phyloP scores from a whole-genome alignment of 1,139 yeast species.

The Pichia sp. region DNA sequence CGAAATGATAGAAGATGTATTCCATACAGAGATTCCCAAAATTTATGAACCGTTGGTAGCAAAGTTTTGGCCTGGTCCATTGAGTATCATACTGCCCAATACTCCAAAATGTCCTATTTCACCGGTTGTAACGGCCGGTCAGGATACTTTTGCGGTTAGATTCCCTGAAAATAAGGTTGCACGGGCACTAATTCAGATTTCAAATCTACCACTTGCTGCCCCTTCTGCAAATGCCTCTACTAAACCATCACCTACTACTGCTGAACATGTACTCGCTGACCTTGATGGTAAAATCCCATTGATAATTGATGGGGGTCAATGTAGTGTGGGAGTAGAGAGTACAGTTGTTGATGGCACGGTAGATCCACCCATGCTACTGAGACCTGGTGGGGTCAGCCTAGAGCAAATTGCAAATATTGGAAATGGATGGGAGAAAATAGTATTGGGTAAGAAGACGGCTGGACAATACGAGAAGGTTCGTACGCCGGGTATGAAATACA shows the following conservation, averaged over 20 bases:
- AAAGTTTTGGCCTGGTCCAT: slow-evolving; percentile 93
- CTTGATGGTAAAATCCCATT: slow-evolving; percentile 75
- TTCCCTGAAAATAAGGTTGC: slow-evolving; percentile 87
- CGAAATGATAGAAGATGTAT: slow-evolving; percentile 59
- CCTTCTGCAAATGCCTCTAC: slow-evolving; percentile 98
- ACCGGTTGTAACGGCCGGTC: slow-evolving; percentile 75
- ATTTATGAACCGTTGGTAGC: slow-evolving; percentile 60
- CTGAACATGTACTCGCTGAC: slow-evolving; percentile 80
- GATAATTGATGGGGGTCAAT: slow-evolving; percentile 85
- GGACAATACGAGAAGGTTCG: slow-evolving; percentile 67
- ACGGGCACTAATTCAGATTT: slow-evolving; percentile 79
- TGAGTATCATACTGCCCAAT: slow-evolving; percentile 79
- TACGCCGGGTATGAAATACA: slow-evolving; percentile 97
- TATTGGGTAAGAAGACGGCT: slow-evolving; percentile 64
- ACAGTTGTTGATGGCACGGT: slow-evolving; percentile 90
- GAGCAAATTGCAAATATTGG: slow-evolving; percentile 67
- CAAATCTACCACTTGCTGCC: slow-evolving; percentile 91
- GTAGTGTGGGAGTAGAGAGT: slow-evolving; percentile 89
- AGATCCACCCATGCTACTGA: slow-evolving; percentile 75
- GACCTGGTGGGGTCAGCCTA: slow-evolving; percentile 90
- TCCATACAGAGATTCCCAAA: slow-evolving; percentile 53
- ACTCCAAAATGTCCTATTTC: slow-evolving; percentile 51
- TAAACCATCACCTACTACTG: slow-evolving; percentile 87
- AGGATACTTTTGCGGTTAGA: slow-evolving; percentile 85
- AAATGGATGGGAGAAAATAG: slow-evolving; percentile 54